A percentile compares a stretch with the other conserved stretches of the same genome.
phyloP scores from a whole-genome alignment of 495 filamentous ascomycete genomes.

The Neurospora sp. region DNA sequence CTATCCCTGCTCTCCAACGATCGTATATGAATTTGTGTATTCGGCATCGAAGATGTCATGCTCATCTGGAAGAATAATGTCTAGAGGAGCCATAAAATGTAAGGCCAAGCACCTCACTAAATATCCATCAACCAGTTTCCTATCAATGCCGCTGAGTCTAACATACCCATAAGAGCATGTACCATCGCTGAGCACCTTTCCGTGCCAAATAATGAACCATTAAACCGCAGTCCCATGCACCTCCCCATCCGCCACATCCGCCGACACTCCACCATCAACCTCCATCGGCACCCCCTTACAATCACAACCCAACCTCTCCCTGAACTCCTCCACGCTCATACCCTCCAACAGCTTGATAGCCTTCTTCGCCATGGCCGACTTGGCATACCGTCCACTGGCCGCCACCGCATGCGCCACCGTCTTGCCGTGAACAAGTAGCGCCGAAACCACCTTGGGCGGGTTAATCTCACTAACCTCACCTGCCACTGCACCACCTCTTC shows the following conservation, averaged over 20 bases:
- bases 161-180: neutral
- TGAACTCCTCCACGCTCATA: slow-evolving; percentile 50
- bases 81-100: neutral
- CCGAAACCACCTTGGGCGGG: slow-evolving; percentile 49
- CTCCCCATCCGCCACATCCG: neutral
- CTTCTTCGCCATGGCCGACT: slow-evolving; percentile 58
- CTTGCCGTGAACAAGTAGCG: slow-evolving; percentile 64
- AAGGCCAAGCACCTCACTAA: neutral
- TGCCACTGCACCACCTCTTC: neutral
- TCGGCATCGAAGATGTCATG: neutral
- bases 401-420: slow-evolving; percentile 53
- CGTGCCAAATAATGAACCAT: neutral
- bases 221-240: slow-evolving; percentile 8
- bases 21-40: neutral
- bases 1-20: neutral
- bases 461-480: slow-evolving; percentile 28
- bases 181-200: neutral
- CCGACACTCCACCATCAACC: neutral
- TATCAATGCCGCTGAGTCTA: neutral
- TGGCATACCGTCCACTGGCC: slow-evolving; percentile 58
- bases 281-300: slow-evolving; percentile 32
- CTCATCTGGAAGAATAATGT: neutral
- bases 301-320: slow-evolving; percentile 48
- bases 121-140: neutral
- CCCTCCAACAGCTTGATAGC: slow-evolving; percentile 50